Evolutionary conservation across 2,329 filamentous ascomycete species (phyloP).

Genomic region (Aspergillus luchuensis): DNA sequence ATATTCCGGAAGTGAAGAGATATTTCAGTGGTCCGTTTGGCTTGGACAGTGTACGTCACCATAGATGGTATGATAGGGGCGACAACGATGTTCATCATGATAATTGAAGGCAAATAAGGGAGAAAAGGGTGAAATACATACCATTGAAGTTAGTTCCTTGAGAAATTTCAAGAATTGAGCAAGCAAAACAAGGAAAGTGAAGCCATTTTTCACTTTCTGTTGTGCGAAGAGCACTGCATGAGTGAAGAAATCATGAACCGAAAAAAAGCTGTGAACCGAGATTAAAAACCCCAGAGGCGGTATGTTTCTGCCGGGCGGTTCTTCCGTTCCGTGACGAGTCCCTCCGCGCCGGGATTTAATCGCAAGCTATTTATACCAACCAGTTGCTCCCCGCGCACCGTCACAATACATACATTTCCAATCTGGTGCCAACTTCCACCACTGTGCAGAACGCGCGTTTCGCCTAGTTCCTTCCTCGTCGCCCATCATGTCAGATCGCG

Average conservation of each 20-base stretch:
- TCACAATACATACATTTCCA: constrained; percentile 7
- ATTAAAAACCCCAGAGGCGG: constrained; percentile 28
- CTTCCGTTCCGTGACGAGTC: constrained; percentile 21
- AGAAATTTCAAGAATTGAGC: constrained; percentile 2
- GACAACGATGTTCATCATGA: constrained; percentile 63
- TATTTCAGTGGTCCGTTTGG: constrained; percentile 62
- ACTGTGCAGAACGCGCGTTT: constrained; percentile 1
- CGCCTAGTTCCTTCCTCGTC: neutral
- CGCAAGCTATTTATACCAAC: constrained; percentile 17
- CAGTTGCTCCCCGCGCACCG: constrained; percentile 14
- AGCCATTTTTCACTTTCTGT: constrained; percentile 15
- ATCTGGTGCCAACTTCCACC: neutral
- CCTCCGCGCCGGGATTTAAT: constrained; percentile 19
- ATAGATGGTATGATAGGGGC: constrained; percentile 63
- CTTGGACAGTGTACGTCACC: constrained; percentile 64
- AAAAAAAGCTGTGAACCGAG: constrained; percentile 22
- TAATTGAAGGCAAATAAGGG: constrained; percentile 18
- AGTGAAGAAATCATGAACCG: constrained; percentile 24
- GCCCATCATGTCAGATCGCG: constrained; percentile 56
- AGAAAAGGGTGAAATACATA: constrained; percentile 27
- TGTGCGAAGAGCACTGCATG: constrained; percentile 18
- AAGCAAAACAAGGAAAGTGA: constrained; percentile 6
- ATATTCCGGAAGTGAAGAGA: constrained; percentile 14
- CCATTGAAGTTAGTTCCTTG: constrained; percentile 24
- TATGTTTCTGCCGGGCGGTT: constrained; percentile 30